phyloP scores from a whole-genome alignment of 805 yeast species.

The Saturnispora serradocipensis region DNA sequence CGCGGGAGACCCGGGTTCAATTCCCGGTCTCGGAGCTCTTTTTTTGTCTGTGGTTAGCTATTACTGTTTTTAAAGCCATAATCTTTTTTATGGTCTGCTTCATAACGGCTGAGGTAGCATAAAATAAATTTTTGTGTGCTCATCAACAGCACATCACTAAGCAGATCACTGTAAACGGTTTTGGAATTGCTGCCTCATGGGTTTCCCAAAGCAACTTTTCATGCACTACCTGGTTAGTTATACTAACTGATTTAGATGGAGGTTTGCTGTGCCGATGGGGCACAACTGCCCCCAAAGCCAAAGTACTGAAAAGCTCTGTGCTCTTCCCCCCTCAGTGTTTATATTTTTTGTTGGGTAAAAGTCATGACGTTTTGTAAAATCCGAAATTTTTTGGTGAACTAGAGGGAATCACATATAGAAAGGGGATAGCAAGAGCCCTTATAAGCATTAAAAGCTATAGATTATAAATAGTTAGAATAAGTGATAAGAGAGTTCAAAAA shows the following conservation, averaged over 20 bases:
- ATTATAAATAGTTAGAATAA: no score
- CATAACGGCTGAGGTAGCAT: background rate
- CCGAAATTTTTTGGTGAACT: background rate
- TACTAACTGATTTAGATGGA: no score
- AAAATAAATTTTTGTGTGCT: background rate
- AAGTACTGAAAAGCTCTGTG: no score
- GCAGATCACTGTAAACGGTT: no score
- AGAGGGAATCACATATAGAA: background rate
- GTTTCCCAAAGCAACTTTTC: no score
- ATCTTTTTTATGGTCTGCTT: background rate
- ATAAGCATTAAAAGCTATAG: no score
- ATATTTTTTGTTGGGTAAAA: background rate
- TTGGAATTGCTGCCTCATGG: no score
- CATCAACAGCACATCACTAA: background rate
- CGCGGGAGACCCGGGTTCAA: slow-evolving; percentile 37
- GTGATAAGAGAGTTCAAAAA: background rate
- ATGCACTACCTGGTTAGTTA: no score
- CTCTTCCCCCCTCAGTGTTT: background rate
- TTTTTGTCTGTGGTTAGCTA: background rate
- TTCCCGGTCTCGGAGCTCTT: slow-evolving; percentile 32
- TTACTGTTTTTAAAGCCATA: no score
- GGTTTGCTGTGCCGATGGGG: no score
- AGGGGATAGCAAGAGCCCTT: background rate
- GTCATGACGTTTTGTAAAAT: background rate
- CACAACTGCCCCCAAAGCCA: no score